Evolutionary conservation across 257 asterid species (phyloP), one percentile per base, ranked within the genome.

Genomic region (Lavandula angustifolia): DNA sequence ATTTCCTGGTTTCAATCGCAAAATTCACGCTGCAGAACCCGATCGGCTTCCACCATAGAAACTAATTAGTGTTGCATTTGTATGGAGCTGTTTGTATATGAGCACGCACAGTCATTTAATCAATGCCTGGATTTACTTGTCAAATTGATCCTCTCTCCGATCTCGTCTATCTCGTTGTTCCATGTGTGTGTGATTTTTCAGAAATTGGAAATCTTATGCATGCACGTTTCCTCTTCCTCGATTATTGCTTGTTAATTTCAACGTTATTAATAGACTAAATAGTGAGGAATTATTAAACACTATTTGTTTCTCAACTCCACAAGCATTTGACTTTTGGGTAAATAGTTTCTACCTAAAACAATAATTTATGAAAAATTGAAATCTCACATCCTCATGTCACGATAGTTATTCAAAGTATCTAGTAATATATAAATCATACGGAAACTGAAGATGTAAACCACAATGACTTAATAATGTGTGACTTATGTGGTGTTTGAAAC

Each of bases 1-100:
- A 55, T 59, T 31, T 57, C 40, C 42, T 35, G 33, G 54, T 57
- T 59, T 47, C 32, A 61, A 51, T 31, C 69, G 59, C 11, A 16
- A 54, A 29, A 14, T 46, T 22, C 52, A 40, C 75, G 76, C 68
- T 64, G 37, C 54, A 68, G 69, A 73, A 58, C 57, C 68, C 72
- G 54, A 35, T 16, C 48, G 46, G 70, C 53, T 53, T 68, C 67
- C 54, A 62, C 46, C 32, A 12, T 10, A 6, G 27, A 35, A 57
- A 48, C 27, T 22, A 22, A 22, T 74, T 55, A 64, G 63, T 56
- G 76, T 37, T 73, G 56, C 64, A 67, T 56, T 44, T 33, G 55
- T 34, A 55, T 57, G 50, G 29, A 56, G 43, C 29, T 14, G 54
- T 48, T 10, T 44, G 58, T 7, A 54, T 16, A 18, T 42, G 7